A percentile compares a stretch with the other conserved stretches of the same genome.
Evolutionary conservation across 1,284 basidiomycete genomes (phyloP).

Genomic region (Cutaneotrichosporon dermatis): DNA sequence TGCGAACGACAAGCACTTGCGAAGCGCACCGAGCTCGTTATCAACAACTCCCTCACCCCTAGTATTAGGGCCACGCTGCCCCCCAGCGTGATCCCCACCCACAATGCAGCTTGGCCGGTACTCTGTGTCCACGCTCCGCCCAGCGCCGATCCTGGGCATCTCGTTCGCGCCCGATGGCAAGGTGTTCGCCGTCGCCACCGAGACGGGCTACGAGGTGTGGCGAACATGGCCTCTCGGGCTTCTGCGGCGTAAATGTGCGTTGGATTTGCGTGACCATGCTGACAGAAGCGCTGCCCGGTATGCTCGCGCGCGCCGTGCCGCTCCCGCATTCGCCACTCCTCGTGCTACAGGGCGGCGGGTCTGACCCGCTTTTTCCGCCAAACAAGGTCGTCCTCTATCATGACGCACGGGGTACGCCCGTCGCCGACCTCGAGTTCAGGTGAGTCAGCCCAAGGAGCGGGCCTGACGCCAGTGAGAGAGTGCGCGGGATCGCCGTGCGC

Average conservation of each 20-base stretch:
- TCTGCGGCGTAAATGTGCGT: constrained; percentile 70
- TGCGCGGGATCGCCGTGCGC: constrained; percentile 73
- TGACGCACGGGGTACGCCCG: constrained; percentile 65
- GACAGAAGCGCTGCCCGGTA: constrained; percentile 54
- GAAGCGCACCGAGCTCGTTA: no score
- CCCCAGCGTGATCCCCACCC: background rate
- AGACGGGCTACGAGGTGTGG: constrained; percentile 82
- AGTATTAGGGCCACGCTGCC: background rate
- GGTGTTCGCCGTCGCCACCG: constrained; percentile 77
- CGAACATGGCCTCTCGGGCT: constrained; percentile 70
- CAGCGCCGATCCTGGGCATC: constrained; percentile 70
- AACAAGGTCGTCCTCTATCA: constrained; percentile 94
- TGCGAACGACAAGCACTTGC: no score
- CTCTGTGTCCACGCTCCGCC: constrained; percentile 74
- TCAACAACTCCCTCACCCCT: background rate
- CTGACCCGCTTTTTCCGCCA: constrained; percentile 83
- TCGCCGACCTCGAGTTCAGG: constrained; percentile 82
- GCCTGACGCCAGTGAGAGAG: constrained; percentile 60
- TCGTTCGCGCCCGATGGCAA: constrained; percentile 65
- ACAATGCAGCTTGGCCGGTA: constrained; percentile 83
- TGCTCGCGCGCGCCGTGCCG: constrained; percentile 69
- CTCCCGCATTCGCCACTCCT: constrained; percentile 78
- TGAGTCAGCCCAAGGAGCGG: constrained; percentile 17
- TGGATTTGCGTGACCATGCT: background rate
- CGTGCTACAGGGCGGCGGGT: constrained; percentile 83